Conservation (phyloP, 2,329 filamentous ascomycete genomes). For the Daldinia sp. region DNA sequence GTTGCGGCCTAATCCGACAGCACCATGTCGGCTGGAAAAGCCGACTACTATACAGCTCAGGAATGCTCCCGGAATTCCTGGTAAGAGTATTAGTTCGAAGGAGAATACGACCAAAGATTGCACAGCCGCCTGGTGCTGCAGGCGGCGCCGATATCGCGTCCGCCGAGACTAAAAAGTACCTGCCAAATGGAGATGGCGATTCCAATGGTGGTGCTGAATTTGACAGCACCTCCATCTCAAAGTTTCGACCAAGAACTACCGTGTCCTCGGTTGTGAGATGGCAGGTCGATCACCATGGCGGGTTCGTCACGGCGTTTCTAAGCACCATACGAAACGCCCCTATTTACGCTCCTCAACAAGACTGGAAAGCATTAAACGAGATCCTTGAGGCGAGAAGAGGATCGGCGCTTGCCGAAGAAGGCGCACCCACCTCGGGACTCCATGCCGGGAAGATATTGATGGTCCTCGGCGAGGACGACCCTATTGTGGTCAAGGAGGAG, state of each 20-base stretch:
- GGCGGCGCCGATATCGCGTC: slow-evolving; percentile 40
- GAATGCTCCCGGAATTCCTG: slow-evolving; percentile 69
- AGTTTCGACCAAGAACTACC: slow-evolving; percentile 63
- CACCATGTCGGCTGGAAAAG: slow-evolving; percentile 71
- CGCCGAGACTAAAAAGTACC: slow-evolving; percentile 43
- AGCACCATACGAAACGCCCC: slow-evolving; percentile 78
- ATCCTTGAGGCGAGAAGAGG: slow-evolving; percentile 56
- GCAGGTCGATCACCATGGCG: slow-evolving; percentile 75
- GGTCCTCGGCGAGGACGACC: slow-evolving; percentile 74
- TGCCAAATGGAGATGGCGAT: slow-evolving; percentile 53
- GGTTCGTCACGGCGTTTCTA: slow-evolving; percentile 78
- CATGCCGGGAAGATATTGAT: slow-evolving; percentile 68
- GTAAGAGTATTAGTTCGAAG: slow-evolving; percentile 57
- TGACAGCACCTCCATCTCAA: slow-evolving; percentile 65
- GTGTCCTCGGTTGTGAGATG: slow-evolving; percentile 74
- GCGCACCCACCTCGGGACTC: slow-evolving; percentile 51
- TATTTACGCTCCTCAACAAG: slow-evolving; percentile 71
- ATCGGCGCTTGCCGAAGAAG: slow-evolving; percentile 26
- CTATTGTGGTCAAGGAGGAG: slow-evolving; percentile 75
- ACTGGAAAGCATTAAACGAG: slow-evolving; percentile 70
- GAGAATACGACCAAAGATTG: slow-evolving; percentile 46
- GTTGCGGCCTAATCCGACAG: slow-evolving; percentile 75
- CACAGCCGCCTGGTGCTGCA: slow-evolving; percentile 9
- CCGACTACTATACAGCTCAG: slow-evolving; percentile 71
- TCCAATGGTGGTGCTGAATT: slow-evolving; percentile 55